Base-by-base conservation (phyloP, 495 filamentous ascomycete species). In the Annulohypoxylon bovei region DNA sequence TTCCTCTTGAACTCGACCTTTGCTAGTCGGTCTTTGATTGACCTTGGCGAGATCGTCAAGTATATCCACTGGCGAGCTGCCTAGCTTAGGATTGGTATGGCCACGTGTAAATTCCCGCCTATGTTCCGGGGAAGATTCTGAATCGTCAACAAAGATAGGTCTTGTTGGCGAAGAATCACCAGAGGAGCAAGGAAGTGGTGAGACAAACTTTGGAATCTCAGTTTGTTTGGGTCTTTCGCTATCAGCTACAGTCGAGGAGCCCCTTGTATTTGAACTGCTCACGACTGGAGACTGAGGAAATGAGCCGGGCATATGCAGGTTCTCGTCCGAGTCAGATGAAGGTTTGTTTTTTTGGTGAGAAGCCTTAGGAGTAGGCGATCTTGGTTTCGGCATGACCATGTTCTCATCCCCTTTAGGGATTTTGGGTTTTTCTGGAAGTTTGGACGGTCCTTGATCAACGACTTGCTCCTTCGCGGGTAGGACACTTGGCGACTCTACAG, bases 231-330 rank as follows among this genome's bases (percentile, higher is more conserved):
- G 22, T n/a, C 12, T 40, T 12, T 54, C 59, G 4, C 9, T 11
- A 35, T 52, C 14, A 11, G 25, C 33, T 23, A 5, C 47, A 9
- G 25, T 18, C 1, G 32, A 37, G 2, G 55, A 49, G n/a, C 25
- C 37, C 30, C 8, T 62, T 44, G 35, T 14, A 9, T 50, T 27
- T 44, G 47, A 6, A 4, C 32, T 44, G 11, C 37, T 62, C 6
- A 53, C 33, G 7, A 53, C 47, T 11, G 72, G 72, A 18, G 72
- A 73, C 39, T 28, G 53, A 47, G 72, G 70, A 33, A 49, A 67
- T 44, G 64, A 66, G 23, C 67, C 53, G 12, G 67, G 52, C 22
- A 65, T 54, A 1, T 40, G 56, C 5, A 28, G 47, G 1, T 11
- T 44, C 40, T 49, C 62, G 49, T 60, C 55, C 16, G 42, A 50